A percentile compares a stretch with the other conserved stretches of the same genome.
phyloP scores from a whole-genome alignment of 1,284 basidiomycete species.

The Austroboletus niveus region DNA sequence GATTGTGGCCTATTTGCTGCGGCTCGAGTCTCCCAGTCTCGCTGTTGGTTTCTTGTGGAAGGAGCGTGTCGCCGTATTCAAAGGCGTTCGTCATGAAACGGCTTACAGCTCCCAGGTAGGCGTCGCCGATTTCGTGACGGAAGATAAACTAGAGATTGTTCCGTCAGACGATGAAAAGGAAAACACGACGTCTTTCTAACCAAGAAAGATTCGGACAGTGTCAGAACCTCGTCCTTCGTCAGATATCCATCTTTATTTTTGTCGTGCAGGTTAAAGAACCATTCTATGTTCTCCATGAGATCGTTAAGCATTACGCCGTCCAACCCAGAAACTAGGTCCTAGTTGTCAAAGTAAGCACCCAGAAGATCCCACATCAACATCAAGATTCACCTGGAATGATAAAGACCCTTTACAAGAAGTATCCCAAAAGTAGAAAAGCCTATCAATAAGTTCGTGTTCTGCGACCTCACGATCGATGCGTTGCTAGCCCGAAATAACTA shows the following conservation, averaged over 20 bases:
- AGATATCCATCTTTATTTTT: constrained; percentile 94
- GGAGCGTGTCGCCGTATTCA: constrained; percentile 88
- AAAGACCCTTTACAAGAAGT: constrained; percentile 74
- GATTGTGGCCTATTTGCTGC: constrained; percentile 62
- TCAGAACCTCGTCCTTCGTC: constrained; percentile 96
- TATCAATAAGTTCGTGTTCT: constrained; percentile 80
- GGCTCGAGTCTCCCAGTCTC: constrained; percentile 44
- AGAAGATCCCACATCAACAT: neutral
- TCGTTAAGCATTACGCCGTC: constrained; percentile 95
- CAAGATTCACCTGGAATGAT: constrained; percentile 67
- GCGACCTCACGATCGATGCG: constrained; percentile 76
- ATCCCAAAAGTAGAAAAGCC: constrained; percentile 93
- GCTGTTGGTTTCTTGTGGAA: constrained; percentile 47
- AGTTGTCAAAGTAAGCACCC: constrained; percentile 11
- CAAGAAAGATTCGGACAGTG: constrained; percentile 90
- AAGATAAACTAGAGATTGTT: constrained; percentile 80
- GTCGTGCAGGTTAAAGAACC: constrained; percentile 97
- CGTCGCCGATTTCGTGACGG: constrained; percentile 95
- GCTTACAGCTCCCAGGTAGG: constrained; percentile 92
- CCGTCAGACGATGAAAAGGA: constrained; percentile 1
- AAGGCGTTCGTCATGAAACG: constrained; percentile 97
- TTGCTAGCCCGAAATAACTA: constrained; percentile 48
- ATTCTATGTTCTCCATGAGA: constrained; percentile 97
- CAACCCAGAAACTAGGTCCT: constrained; percentile 90
- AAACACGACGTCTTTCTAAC: constrained; percentile 45